phyloP scores from a whole-genome alignment of 768 basidiomycete species.

The Termitomyces heimii region DNA sequence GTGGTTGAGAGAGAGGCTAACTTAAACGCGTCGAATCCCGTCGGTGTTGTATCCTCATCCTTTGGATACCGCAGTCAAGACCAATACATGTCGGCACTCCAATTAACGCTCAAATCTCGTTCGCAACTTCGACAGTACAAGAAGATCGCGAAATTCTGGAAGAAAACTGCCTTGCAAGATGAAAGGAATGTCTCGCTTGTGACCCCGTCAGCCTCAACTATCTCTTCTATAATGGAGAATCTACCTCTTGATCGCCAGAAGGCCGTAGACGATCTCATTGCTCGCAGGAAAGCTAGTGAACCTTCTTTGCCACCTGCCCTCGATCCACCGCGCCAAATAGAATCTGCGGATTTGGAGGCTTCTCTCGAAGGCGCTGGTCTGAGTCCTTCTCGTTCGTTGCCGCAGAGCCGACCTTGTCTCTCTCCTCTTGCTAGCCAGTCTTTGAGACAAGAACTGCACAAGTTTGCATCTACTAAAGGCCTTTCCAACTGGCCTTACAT shows the following conservation, averaged over 20 bases:
- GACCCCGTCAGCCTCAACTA: conserved; percentile 33
- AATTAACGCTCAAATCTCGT: conserved; percentile 37
- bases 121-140: conserved; percentile 42
- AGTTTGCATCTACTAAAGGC: conserved; percentile 1
- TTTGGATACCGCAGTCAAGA: conserved; percentile 29
- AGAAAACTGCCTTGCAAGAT: conserved; percentile 30
- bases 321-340: background rate
- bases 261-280: conserved; percentile 34
- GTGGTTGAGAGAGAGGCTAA: conserved; percentile 2
- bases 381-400: conserved; percentile 15
- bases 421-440: conserved; percentile 24
- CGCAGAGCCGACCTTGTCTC: conserved; percentile 13
- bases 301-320: conserved; percentile 8
- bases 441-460: conserved; percentile 17
- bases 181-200: conserved; percentile 19
- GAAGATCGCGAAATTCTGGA: conserved; percentile 38
- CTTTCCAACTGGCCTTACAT: conserved; percentile 9
- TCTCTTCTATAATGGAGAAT: conserved; percentile 30
- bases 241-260: conserved; percentile 28
- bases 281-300: conserved; percentile 4
- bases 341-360: background rate
- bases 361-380: background rate
- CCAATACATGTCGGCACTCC: conserved; percentile 40
- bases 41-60: conserved; percentile 8
- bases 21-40: background rate